Conservation (phyloP, 2,329 filamentous ascomycete genomes). For the Botrytis pseudocinerea region DNA sequence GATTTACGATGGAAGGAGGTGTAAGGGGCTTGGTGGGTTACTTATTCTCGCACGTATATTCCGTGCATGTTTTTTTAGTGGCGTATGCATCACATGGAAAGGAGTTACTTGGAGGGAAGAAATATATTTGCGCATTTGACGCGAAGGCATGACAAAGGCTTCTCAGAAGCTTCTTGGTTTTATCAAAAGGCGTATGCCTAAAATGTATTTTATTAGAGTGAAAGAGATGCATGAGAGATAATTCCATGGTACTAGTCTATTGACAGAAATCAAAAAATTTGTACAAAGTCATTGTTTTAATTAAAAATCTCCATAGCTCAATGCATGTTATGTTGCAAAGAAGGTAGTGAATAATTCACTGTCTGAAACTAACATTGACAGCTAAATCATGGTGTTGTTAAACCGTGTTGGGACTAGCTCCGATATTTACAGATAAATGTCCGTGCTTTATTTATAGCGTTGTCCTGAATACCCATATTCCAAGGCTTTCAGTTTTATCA, state of each 20-base stretch:
- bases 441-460: conserved; percentile 19
- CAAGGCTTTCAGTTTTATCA: conserved; percentile 18
- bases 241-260: conserved; percentile 1
- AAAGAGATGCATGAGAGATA: conserved; percentile 25
- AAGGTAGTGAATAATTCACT: background rate
- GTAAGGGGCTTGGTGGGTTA: conserved; percentile 25
- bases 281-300: background rate
- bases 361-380: background rate
- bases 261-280: background rate
- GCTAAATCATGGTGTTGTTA: conserved; percentile 10
- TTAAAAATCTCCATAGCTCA: background rate
- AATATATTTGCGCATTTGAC: conserved; percentile 17
- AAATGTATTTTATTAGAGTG: conserved; percentile 41
- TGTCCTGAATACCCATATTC: conserved; percentile 14
- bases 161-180: conserved; percentile 17
- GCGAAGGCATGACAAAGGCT: conserved; percentile 10
- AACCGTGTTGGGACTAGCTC: background rate
- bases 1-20: conserved; percentile 25
- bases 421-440: background rate
- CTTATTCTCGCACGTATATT: conserved; percentile 14
- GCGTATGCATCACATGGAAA: conserved; percentile 26
- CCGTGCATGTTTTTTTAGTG: conserved; percentile 21
- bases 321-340: background rate
- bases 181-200: conserved; percentile 30
- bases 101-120: background rate